Evolutionary conservation across 73 alveolate genomes (phyloP).

Genomic region (Urostyla sp.): DNA sequence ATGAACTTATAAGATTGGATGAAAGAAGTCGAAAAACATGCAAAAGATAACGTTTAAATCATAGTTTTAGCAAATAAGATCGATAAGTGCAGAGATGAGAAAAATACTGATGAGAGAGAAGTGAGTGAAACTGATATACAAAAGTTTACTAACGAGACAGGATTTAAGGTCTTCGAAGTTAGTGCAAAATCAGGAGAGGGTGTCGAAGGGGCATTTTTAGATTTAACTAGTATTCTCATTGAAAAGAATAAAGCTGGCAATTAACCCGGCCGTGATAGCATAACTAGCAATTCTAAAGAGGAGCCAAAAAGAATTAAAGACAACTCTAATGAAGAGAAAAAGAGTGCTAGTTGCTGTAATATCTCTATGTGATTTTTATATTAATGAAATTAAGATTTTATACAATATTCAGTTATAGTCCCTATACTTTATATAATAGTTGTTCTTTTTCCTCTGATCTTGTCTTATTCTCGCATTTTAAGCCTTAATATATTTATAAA

Average conservation of each 20-base stretch:
- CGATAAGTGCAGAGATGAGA: constrained; percentile 18
- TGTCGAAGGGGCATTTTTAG: constrained; percentile 58
- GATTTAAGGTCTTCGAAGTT: constrained; percentile 32
- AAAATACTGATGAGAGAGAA: constrained; percentile 33
- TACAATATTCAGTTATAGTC: constrained; percentile 21
- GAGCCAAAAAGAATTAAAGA: constrained; percentile 10
- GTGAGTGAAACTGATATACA: constrained; percentile 60
- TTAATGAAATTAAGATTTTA: not conserved
- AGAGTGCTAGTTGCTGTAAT: not conserved
- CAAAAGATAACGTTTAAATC: constrained; percentile 45
- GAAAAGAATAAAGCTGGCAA: not conserved
- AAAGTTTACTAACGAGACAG: constrained; percentile 41
- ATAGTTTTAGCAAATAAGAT: constrained; percentile 63
- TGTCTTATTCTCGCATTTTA: constrained; percentile 78
- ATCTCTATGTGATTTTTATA: not conserved
- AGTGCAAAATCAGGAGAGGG: constrained; percentile 63
- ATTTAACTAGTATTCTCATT: constrained; percentile 41
- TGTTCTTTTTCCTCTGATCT: constrained; percentile 76
- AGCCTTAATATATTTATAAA: constrained; percentile 80
- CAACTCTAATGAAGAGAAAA: not conserved
- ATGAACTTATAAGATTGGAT: constrained; percentile 54
- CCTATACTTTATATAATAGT: constrained; percentile 76
- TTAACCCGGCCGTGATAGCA: not conserved
- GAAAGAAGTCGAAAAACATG: constrained; percentile 70
- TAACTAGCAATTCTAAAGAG: not conserved